Percentiles rank a stretch among this genome's conserved stretches.
Evolutionary conservation across 495 filamentous ascomycete species (phyloP).

Genomic region (Pyrenopolyporus hunteri): DNA sequence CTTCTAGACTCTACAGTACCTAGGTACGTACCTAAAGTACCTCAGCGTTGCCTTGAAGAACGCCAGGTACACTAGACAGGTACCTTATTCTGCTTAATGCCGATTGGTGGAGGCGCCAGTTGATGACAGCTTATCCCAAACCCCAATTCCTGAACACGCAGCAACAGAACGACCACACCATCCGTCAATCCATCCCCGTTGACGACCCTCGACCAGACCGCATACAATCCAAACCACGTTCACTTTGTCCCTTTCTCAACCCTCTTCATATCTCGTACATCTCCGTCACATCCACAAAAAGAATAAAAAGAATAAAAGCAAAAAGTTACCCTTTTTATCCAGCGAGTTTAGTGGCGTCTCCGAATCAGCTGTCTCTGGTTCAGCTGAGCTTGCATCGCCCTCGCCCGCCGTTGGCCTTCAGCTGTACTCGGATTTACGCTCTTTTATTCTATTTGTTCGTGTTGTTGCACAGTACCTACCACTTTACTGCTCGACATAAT

Average conservation of each 20-base stretch:
- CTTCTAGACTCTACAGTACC: neutral
- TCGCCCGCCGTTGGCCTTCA: conserved; percentile 1
- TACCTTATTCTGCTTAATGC: neutral
- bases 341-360: neutral
- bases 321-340: neutral
- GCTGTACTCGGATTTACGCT: conserved; percentile 4
- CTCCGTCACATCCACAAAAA: neutral
- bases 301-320: neutral
- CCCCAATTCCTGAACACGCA: conserved; percentile 21
- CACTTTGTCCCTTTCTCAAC: conserved; percentile 20
- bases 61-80: too few species aligned
- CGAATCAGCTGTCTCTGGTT: neutral
- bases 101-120: conserved; percentile 28
- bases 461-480: conserved; percentile 21
- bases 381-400: conserved; percentile 17
- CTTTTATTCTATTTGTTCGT: conserved; percentile 10
- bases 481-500: conserved; percentile 29
- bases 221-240: conserved; percentile 12
- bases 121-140: conserved; percentile 39
- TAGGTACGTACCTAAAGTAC: neutral
- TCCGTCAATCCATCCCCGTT: conserved; percentile 8
- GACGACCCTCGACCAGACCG: neutral
- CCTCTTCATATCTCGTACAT: conserved; percentile 10
- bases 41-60: too few species aligned
- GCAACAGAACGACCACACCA: conserved; percentile 4